Percentiles rank a stretch among this genome's conserved stretches.
Evolutionary conservation across 108 stramenopile species (phyloP).

Genomic region (Skeletonema tropicum): DNA sequence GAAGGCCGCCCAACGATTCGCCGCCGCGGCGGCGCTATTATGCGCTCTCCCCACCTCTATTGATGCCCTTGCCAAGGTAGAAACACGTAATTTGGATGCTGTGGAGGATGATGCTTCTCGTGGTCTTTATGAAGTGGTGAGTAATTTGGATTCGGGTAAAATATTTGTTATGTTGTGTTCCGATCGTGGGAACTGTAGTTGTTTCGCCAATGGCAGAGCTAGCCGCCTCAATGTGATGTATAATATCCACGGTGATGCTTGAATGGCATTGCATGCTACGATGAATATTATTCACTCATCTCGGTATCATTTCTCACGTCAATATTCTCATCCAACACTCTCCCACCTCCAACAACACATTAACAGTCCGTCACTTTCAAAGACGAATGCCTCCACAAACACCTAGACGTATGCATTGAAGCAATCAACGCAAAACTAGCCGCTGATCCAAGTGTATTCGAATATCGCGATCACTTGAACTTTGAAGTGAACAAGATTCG

Average conservation of each 20-base stretch:
- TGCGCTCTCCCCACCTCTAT: background rate
- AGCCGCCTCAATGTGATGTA: background rate
- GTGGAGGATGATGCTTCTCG: background rate
- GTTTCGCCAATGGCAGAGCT: no score
- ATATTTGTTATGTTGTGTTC: background rate
- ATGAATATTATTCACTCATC: background rate
- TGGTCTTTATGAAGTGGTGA: background rate
- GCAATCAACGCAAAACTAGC: background rate
- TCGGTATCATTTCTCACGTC: background rate
- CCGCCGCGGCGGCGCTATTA: background rate
- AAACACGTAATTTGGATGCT: background rate
- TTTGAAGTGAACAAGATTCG: background rate
- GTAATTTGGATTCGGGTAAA: background rate
- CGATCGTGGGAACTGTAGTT: background rate
- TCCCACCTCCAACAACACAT: background rate
- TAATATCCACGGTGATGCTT: background rate
- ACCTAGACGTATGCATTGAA: background rate
- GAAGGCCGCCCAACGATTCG: background rate
- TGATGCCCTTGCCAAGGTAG: background rate
- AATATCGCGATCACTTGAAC: background rate
- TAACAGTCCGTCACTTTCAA: background rate
- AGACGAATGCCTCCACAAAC: background rate
- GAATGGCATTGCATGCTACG: background rate
- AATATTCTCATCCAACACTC: background rate
- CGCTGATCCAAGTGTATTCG: background rate